Percentiles rank a stretch among this genome's conserved stretches.
phyloP scores from a whole-genome alignment of 139 green algal species.

The Chlorella sp. region DNA sequence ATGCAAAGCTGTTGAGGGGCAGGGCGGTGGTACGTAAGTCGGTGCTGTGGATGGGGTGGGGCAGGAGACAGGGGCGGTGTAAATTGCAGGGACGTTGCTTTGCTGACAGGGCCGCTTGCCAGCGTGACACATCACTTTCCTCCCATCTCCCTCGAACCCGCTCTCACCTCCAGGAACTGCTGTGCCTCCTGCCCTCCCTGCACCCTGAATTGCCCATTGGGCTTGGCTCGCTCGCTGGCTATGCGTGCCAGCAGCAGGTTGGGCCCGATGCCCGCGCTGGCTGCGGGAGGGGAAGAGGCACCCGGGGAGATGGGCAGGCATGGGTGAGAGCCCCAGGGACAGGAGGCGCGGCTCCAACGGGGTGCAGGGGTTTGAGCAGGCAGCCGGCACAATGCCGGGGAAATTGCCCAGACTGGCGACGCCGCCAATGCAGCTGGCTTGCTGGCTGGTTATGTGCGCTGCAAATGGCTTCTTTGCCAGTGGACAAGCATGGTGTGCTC shows the following conservation, averaged over 20 bases:
- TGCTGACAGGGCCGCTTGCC: no score
- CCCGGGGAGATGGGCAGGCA: not conserved
- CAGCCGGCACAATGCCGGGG: no score
- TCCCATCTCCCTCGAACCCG: not conserved
- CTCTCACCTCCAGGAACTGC: not conserved
- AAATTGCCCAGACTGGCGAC: no score
- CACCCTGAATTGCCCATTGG: conserved; percentile 60
- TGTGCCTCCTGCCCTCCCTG: not conserved
- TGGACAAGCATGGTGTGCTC: not conserved
- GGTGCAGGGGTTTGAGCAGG: not conserved
- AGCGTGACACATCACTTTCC: no score
- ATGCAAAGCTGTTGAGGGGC: no score
- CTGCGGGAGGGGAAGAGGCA: not conserved
- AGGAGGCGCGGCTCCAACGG: not conserved
- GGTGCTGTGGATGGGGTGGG: no score
- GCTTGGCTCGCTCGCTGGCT: conserved; percentile 68
- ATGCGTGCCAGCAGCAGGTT: conserved; percentile 82
- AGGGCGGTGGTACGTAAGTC: no score
- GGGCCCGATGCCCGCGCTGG: conserved; percentile 65
- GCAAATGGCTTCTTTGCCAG: no score
- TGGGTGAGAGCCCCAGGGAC: not conserved
- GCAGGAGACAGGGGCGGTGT: no score
- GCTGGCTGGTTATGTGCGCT: no score
- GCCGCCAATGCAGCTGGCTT: no score
- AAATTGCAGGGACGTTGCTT: no score